Conservation (phyloP, 2,329 filamentous ascomycete genomes). For the Nemania sp. region DNA sequence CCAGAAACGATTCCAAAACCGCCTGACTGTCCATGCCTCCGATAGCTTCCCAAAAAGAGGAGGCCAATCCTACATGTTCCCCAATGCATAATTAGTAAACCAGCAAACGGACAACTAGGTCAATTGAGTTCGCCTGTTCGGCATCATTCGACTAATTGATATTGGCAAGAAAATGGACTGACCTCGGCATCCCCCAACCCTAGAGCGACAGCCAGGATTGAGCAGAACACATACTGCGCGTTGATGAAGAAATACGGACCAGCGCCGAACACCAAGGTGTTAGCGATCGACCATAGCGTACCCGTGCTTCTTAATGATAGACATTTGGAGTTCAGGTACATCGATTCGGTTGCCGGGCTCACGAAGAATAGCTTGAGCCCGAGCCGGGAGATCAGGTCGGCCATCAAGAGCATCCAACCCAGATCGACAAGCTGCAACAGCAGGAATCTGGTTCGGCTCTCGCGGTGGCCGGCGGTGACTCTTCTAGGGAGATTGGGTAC, state of each 20-base stretch:
- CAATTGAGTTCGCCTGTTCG: not conserved
- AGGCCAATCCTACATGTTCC: not conserved
- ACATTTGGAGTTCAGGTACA: not conserved
- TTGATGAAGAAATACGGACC: not conserved
- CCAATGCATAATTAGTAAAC: not conserved
- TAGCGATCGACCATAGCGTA: not conserved
- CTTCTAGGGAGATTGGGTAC: not conserved
- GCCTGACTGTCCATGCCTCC: not conserved
- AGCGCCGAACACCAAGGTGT: not conserved
- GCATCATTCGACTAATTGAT: not conserved
- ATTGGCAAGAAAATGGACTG: not conserved
- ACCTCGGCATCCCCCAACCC: not conserved
- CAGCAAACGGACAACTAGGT: not conserved
- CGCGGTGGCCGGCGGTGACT: not conserved
- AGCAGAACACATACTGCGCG: not conserved
- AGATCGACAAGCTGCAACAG: not conserved
- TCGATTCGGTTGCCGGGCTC: not conserved
- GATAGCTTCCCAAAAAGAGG: not conserved
- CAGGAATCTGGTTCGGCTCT: not conserved
- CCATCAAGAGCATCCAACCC: not conserved
- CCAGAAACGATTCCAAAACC: conserved; percentile 5
- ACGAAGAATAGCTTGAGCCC: conserved; percentile 1
- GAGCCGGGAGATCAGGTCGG: not conserved
- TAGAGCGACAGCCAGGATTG: not conserved
- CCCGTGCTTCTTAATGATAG: not conserved